Evolutionary conservation across 768 basidiomycete genomes (phyloP), one percentile per base, ranked within the genome.

Genomic region (Serendipita sp.): DNA sequence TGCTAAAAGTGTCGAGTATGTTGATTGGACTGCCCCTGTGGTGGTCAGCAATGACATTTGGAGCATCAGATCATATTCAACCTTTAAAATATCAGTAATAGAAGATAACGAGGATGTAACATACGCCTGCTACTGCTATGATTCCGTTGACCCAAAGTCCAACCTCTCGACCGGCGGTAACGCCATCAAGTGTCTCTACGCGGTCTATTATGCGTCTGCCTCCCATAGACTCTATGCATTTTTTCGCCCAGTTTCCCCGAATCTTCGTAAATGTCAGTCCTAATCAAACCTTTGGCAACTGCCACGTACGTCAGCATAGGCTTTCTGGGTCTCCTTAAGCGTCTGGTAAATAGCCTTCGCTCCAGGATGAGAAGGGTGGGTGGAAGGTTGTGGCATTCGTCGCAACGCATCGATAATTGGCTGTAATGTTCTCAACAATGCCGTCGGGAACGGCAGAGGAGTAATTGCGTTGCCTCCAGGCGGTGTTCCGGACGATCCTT

Each of bases 331-430:
- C 18, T 92, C 89, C 69, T 79, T 83, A 5, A 92, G 72, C 1
- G 86, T 84, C 2, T 79, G 70, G 24, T 83, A 75, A 48, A 91
- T 90, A 2, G 77, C 76, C 3, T 77, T 78, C 0, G 88, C 81
- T 4, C 87, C 87, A 0, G 87, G 88, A 70, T 92, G 89, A 0
- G 89, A 88, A 1, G 89, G 89, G 68, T 92, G 88, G 0, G 89
- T 89, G 0, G 85, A 76, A 0, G 89, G 89, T 0, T 89, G 71
- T 0, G 89, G 89, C 3, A 92, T 77, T 0, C 82, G 81, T 10
- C 88, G 84, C 45, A 91, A 75, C 71, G 69, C 64, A 87, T 74
- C 70, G 35, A 91, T 84, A 47, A 92, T 77, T 2, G 87, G 86
- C 10, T 75, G 74, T 37, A 92, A 77, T 1, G 78, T 78, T 7